These are phyloP conservation scores for Botryotinia calthae DNA, from an alignment of 2,329 filamentous ascomycete genomes.

Conservation along the genomic window DNA sequence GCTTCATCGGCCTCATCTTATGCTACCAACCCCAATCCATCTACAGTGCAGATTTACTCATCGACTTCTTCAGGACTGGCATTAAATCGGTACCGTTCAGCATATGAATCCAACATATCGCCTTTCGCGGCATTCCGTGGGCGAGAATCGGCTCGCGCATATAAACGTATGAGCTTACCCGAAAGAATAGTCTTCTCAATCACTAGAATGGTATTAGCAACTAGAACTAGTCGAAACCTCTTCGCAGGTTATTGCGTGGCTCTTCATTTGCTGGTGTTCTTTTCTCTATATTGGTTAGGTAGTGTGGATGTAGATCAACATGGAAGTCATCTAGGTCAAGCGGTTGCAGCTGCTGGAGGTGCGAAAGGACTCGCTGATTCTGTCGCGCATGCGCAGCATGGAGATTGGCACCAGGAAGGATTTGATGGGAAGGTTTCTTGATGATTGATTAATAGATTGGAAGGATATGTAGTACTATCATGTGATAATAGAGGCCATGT, in stretches of 20 bases:
- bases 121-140: slow-evolving; percentile 95
- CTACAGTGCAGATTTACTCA: slow-evolving; percentile 61
- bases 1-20: slow-evolving; percentile 64
- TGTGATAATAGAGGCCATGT: slow-evolving; percentile 29
- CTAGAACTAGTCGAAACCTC: slow-evolving; percentile 84
- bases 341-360: slow-evolving; percentile 45
- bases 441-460: slow-evolving; percentile 11
- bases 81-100: slow-evolving; percentile 81
- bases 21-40: slow-evolving; percentile 70
- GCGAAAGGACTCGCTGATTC: slow-evolving; percentile 42
- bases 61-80: slow-evolving; percentile 62
- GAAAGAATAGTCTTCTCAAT: slow-evolving; percentile 89
- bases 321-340: slow-evolving; percentile 37
- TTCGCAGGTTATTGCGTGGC: slow-evolving; percentile 91
- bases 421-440: slow-evolving; percentile 35
- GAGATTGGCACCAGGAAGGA: slow-evolving; percentile 61
- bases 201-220: slow-evolving; percentile 86
- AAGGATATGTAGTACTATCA: slow-evolving; percentile 31
- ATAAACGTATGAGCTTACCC: slow-evolving; percentile 88
- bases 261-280: slow-evolving; percentile 83
- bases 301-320: slow-evolving; percentile 60
- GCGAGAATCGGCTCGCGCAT: slow-evolving; percentile 85
- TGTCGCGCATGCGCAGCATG: slow-evolving; percentile 43
- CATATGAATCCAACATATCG: slow-evolving; percentile 93
- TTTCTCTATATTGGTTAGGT: slow-evolving; percentile 82